These are phyloP conservation scores for Fusarium citri DNA, from an alignment of 2,329 filamentous ascomycete genomes.

Conservation along the genomic window DNA sequence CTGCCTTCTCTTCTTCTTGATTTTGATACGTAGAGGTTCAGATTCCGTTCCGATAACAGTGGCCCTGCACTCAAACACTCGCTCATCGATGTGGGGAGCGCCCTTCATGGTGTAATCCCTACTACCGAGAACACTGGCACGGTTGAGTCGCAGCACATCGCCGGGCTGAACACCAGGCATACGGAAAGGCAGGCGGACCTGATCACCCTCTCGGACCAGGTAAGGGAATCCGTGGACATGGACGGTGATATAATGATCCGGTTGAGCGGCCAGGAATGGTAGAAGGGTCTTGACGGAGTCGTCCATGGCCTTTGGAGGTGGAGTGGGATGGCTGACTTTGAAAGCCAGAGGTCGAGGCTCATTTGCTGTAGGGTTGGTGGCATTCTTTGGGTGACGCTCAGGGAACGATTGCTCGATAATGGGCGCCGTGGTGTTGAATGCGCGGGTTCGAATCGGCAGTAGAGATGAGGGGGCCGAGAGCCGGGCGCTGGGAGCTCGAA, in stretches of 20 bases:
- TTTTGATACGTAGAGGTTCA: conserved; percentile 79
- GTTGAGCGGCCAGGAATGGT: conserved; percentile 78
- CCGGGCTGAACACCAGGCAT: conserved; percentile 83
- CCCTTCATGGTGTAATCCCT: conserved; percentile 92
- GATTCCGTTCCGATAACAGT: conserved; percentile 86
- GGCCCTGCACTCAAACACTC: conserved; percentile 86
- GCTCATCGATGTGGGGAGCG: conserved; percentile 82
- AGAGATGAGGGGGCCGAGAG: conserved; percentile 42
- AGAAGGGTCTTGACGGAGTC: conserved; percentile 71
- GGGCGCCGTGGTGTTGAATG: conserved; percentile 55
- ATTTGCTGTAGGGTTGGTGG: conserved; percentile 51
- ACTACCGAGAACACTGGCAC: conserved; percentile 83
- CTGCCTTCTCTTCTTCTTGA: conserved; percentile 85
- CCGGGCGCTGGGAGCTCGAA: conserved; percentile 57
- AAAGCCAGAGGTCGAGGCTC: conserved; percentile 53
- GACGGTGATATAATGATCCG: conserved; percentile 80
- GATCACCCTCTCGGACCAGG: conserved; percentile 81
- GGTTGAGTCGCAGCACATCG: conserved; percentile 88
- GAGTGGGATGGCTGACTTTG: conserved; percentile 54
- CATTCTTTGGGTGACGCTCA: conserved; percentile 52
- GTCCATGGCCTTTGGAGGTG: conserved; percentile 58
- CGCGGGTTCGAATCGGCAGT: conserved; percentile 45
- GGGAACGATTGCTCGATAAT: conserved; percentile 57
- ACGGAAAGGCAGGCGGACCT: conserved; percentile 80
- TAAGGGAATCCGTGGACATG: conserved; percentile 85